phyloP scores from a whole-genome alignment of 2,329 filamentous ascomycete genomes.

The Incumbomyces lentus region DNA sequence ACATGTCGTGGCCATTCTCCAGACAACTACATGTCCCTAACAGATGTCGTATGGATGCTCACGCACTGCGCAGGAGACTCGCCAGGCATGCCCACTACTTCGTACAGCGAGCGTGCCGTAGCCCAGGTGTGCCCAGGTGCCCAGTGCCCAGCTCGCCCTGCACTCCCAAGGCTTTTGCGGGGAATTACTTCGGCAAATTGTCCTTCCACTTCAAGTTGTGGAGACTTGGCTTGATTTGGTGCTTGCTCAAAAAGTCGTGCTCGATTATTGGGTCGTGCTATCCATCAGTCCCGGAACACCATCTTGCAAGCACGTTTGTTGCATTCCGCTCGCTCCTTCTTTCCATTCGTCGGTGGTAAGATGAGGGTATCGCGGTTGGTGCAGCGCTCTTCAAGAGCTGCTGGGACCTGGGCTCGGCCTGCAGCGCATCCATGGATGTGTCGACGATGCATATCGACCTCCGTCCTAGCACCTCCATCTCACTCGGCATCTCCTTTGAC shows the following conservation, averaged over 20 bases:
- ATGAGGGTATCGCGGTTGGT: slow-evolving; percentile 19
- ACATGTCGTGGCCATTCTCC: not conserved
- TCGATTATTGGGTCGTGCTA: not conserved
- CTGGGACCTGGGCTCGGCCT: slow-evolving; percentile 26
- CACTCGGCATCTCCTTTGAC: slow-evolving; percentile 8
- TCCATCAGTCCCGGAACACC: not conserved
- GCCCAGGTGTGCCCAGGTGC: too few species aligned
- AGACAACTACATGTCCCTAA: too few species aligned
- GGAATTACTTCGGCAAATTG: not conserved
- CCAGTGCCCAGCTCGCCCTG: too few species aligned
- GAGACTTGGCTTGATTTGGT: too few species aligned
- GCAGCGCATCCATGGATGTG: slow-evolving; percentile 28
- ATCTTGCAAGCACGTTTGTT: not conserved
- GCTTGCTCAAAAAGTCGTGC: not conserved
- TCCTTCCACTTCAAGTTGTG: not conserved
- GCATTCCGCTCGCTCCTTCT: slow-evolving; percentile 4
- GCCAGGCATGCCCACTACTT: too few species aligned
- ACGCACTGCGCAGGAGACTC: too few species aligned
- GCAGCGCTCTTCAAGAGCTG: slow-evolving; percentile 23
- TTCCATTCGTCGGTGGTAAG: slow-evolving; percentile 5
- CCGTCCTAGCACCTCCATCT: slow-evolving; percentile 19
- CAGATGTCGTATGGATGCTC: too few species aligned
- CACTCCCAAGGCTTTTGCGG: too few species aligned
- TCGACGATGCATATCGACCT: slow-evolving; percentile 31
- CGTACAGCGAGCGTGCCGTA: too few species aligned